Conservation (phyloP, 495 filamentous ascomycete genomes). For the Xylaria acuta region DNA sequence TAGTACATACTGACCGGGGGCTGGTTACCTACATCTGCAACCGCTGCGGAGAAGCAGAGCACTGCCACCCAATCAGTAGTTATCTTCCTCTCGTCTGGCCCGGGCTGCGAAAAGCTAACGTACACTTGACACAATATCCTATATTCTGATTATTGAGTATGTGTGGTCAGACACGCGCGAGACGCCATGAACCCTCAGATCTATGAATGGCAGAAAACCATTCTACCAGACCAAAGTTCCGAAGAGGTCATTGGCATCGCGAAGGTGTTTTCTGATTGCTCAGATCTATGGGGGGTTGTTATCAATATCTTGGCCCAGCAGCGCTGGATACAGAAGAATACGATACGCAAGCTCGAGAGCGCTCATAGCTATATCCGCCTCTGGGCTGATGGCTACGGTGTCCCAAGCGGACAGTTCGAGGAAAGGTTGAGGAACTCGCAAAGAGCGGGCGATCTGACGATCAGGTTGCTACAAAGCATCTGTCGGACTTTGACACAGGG, state of each 20-base stretch:
- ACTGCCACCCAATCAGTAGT: not conserved
- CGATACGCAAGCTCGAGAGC: conserved; percentile 10
- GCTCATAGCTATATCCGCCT: conserved; percentile 12
- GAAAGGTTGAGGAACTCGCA: conserved; percentile 8
- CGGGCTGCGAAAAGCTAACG: not conserved
- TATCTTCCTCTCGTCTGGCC: not conserved
- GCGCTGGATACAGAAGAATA: not conserved
- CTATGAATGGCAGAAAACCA: conserved; percentile 5
- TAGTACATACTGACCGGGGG: too few relatives aligned
- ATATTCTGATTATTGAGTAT: not conserved
- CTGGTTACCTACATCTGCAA: too few relatives aligned
- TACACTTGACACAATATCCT: not conserved
- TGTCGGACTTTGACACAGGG: conserved; percentile 9
- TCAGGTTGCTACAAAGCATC: conserved; percentile 6
- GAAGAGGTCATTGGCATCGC: not conserved
- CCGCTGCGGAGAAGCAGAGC: conserved; percentile 1
- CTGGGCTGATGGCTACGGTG: conserved; percentile 18
- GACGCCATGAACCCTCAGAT: not conserved
- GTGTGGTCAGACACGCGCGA: not conserved
- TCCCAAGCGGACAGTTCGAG: not conserved
- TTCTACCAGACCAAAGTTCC: not conserved
- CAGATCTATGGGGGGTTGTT: conserved; percentile 8
- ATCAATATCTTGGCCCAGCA: not conserved
- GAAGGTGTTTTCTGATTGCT: conserved; percentile 6
- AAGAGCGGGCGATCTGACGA: conserved; percentile 12